These are phyloP conservation scores for Metschnikowia cerradonensis DNA, from an alignment of 805 yeast genomes.

Conservation along the genomic window DNA sequence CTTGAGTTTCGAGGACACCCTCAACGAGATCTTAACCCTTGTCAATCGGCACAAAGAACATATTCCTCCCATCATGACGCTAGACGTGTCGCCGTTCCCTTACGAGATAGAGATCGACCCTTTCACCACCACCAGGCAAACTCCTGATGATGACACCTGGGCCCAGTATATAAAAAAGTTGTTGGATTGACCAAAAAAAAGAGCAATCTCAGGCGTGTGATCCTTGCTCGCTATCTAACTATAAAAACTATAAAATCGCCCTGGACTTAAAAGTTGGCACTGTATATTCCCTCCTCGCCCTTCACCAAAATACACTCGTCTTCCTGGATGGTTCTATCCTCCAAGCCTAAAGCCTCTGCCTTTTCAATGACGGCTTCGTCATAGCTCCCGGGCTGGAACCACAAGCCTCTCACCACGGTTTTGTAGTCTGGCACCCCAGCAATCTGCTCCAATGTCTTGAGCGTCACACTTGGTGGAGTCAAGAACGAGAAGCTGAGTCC, in stretches of 20 bases:
- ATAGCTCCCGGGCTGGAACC: slow-evolving; percentile 86
- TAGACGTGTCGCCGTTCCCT: slow-evolving; percentile 65
- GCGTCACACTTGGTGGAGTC: slow-evolving; percentile 67
- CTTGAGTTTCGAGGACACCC: slow-evolving; percentile 34
- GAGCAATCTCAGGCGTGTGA: not conserved
- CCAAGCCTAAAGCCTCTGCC: slow-evolving; percentile 33
- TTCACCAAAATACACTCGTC: slow-evolving; percentile 70
- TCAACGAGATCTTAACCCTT: slow-evolving; percentile 47
- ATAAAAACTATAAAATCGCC: not conserved
- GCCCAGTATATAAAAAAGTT: slow-evolving; percentile 29
- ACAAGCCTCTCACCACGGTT: slow-evolving; percentile 48
- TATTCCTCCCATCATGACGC: slow-evolving; percentile 69
- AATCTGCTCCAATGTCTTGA: slow-evolving; percentile 30
- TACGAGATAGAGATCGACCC: slow-evolving; percentile 28
- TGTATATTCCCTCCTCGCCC: slow-evolving; percentile 51
- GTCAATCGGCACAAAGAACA: slow-evolving; percentile 58
- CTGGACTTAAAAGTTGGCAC: slow-evolving; percentile 33
- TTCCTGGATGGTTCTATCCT: slow-evolving; percentile 35
- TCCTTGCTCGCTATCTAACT: not conserved
- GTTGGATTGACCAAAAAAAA: slow-evolving; percentile 11
- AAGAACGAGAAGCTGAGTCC: slow-evolving; percentile 62
- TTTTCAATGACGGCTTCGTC: slow-evolving; percentile 46
- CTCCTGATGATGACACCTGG: slow-evolving; percentile 36
- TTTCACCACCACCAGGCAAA: slow-evolving; percentile 6
- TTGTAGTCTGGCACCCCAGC: slow-evolving; percentile 39